phyloP scores from a whole-genome alignment of 148 eudicot species.

The Vaccinium darrowii region DNA sequence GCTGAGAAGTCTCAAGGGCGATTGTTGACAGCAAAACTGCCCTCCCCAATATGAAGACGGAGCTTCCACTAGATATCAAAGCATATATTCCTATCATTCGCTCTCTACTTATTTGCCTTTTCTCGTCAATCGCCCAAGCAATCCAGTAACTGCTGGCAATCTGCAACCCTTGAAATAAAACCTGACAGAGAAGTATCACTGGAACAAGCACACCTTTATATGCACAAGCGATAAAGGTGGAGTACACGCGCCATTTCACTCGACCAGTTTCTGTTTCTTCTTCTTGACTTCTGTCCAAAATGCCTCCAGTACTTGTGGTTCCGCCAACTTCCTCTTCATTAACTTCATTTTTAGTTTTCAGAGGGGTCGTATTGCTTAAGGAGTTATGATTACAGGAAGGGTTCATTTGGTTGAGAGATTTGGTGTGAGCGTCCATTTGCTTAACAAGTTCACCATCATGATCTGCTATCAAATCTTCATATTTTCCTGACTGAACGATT shows the following conservation, averaged over 20 bases:
- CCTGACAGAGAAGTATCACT: conserved; percentile 65
- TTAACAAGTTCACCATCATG: conserved; percentile 57
- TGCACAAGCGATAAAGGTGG: conserved; percentile 63
- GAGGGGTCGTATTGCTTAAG: conserved; percentile 17
- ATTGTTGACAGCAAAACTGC: conserved; percentile 77
- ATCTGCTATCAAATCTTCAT: conserved; percentile 56
- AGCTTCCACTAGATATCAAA: conserved; percentile 73
- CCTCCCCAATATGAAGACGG: conserved; percentile 77
- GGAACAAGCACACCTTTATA: conserved; percentile 87
- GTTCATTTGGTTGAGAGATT: conserved; percentile 65
- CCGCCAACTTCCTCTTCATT: conserved; percentile 37
- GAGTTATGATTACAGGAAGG: conserved; percentile 25
- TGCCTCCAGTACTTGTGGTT: conserved; percentile 25
- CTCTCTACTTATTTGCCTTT: conserved; percentile 41
- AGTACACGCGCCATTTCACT: conserved; percentile 66
- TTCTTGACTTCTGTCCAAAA: conserved; percentile 36
- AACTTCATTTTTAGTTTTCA: conserved; percentile 35
- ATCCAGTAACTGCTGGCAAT: conserved; percentile 92
- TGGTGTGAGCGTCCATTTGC: conserved; percentile 71
- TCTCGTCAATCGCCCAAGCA: conserved; percentile 81
- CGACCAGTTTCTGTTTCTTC: conserved; percentile 69
- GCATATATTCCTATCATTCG: conserved; percentile 56
- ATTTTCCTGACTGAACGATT: conserved; percentile 73
- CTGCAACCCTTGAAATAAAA: conserved; percentile 71
- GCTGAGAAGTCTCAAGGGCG: conserved; percentile 72